Conservation (phyloP, 805 yeast genomes). For the Pichia californica region DNA sequence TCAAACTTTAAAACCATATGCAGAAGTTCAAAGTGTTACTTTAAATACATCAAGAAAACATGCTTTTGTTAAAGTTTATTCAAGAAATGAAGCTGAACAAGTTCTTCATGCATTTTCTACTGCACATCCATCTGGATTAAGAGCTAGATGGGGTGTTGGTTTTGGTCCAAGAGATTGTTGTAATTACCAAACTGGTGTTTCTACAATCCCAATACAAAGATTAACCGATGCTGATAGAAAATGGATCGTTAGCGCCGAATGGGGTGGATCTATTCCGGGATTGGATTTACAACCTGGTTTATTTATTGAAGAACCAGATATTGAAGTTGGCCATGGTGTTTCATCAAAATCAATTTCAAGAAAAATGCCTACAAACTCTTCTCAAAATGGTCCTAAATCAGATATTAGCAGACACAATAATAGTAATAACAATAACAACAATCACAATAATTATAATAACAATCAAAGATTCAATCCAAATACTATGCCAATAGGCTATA, state of each 20-base stretch:
- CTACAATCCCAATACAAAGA: constrained; percentile 79
- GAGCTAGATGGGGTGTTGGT: constrained; percentile 99
- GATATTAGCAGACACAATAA: constrained; percentile 28
- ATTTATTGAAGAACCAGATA: constrained; percentile 94
- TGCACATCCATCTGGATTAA: constrained; percentile 58
- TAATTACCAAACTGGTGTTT: constrained; percentile 85
- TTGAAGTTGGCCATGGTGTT: constrained; percentile 90
- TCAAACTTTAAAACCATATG: constrained; percentile 70
- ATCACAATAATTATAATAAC: neutral
- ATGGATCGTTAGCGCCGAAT: constrained; percentile 86
- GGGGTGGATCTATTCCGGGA: constrained; percentile 93
- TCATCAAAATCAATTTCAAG: constrained; percentile 87
- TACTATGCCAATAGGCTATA: constrained; percentile 14
- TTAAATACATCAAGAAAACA: constrained; percentile 86
- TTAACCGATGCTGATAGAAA: constrained; percentile 89
- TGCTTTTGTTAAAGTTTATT: constrained; percentile 92
- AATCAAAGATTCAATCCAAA: constrained; percentile 14
- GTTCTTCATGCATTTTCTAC: constrained; percentile 62
- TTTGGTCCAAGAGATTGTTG: constrained; percentile 98
- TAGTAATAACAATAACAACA: neutral
- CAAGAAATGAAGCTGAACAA: constrained; percentile 85
- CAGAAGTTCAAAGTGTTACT: constrained; percentile 87
- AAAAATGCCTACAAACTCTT: constrained; percentile 87
- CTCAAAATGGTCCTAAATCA: constrained; percentile 80
- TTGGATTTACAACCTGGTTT: constrained; percentile 70